These are phyloP conservation scores for Brassica carinata DNA, from an alignment of 345 rosid genomes.

Conservation along the genomic window DNA sequence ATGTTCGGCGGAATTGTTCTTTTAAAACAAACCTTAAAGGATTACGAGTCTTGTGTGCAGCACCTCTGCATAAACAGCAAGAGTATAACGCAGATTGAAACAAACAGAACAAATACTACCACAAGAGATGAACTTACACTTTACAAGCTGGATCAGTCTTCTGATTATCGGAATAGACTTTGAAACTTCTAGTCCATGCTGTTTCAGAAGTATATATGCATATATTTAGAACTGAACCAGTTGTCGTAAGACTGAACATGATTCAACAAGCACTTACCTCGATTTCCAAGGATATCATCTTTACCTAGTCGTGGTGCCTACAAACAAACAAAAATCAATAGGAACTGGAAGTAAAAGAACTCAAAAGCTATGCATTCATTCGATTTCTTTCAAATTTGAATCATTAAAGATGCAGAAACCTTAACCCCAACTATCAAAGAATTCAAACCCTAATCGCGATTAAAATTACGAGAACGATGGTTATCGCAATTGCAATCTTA, in stretches of 20 bases:
- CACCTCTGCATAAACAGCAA: conserved; percentile 25
- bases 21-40: conserved; percentile 31
- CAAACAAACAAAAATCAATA: neutral
- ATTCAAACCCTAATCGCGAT: neutral
- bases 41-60: conserved; percentile 24
- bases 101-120: neutral
- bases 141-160: conserved; percentile 38
- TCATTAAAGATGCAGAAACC: neutral
- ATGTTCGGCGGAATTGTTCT: neutral
- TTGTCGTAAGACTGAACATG: neutral
- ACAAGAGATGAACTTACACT: conserved; percentile 47
- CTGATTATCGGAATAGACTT: conserved; percentile 48
- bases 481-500: neutral
- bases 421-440: conserved; percentile 4
- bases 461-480: neutral
- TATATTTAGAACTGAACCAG: neutral
- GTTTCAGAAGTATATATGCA: conserved; percentile 10
- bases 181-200: conserved; percentile 48
- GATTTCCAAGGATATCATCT: conserved; percentile 28
- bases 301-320: conserved; percentile 36
- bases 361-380: neutral
- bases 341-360: neutral
- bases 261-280: conserved; percentile 26
- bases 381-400: neutral
- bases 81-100: neutral